These are phyloP conservation scores for Sordaria brevicollis DNA, from an alignment of 495 filamentous ascomycete genomes.

Conservation along the genomic window DNA sequence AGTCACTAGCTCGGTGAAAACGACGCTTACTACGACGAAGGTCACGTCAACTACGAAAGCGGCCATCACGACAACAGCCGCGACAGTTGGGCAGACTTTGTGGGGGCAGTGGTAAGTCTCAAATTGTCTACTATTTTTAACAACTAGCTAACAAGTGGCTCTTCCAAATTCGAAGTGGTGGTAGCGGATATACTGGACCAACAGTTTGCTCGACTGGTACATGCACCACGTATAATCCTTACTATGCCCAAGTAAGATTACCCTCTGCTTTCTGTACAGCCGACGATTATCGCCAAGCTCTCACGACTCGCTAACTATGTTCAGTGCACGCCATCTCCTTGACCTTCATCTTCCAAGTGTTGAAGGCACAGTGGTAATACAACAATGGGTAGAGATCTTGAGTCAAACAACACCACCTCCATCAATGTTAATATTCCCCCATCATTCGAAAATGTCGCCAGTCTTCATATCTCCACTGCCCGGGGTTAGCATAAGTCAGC, in stretches of 20 bases:
- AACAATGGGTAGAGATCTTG: too few species aligned
- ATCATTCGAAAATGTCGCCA: background rate
- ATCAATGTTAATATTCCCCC: too few species aligned
- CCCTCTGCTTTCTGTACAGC: background rate
- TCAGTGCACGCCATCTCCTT: background rate
- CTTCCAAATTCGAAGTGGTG: conserved; percentile 2
- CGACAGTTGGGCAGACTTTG: background rate
- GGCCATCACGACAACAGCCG: background rate
- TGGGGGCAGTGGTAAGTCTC: conserved; percentile 9
- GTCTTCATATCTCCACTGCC: background rate
- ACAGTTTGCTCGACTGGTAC: conserved; percentile 1
- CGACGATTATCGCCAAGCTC: too few species aligned
- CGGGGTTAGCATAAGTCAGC: too few species aligned
- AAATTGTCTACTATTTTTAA: too few species aligned
- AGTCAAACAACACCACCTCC: too few species aligned
- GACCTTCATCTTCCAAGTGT: background rate
- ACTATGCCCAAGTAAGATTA: conserved; percentile 7
- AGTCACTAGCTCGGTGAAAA: background rate
- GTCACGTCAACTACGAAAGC: background rate
- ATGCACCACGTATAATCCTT: conserved; percentile 9
- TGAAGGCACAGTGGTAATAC: background rate
- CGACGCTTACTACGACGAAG: background rate
- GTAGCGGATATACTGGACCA: conserved; percentile 6
- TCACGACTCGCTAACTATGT: background rate
- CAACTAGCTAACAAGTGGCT: background rate